Conservation (phyloP, 371 early-diverging fungal genomes). For the Zopfochytrium polystomum region DNA sequence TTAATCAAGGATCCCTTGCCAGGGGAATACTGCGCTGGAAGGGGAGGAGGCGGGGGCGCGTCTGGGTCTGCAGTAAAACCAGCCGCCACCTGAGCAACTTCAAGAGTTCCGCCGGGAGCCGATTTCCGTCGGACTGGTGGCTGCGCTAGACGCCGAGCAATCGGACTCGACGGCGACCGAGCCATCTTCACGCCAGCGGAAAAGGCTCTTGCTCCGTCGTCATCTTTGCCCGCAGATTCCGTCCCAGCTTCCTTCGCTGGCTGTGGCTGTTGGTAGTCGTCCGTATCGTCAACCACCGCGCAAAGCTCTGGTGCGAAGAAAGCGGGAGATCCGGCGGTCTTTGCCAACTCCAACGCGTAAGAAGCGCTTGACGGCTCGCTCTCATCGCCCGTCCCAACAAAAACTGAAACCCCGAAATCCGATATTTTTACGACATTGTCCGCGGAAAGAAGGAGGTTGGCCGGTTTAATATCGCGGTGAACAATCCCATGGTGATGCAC, state of each 20-base stretch:
- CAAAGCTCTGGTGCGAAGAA: conserved; percentile 98
- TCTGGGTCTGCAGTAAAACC: background rate
- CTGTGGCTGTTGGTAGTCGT: background rate
- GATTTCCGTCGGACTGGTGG: background rate
- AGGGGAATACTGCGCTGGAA: background rate
- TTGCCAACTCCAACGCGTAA: conserved; percentile 65
- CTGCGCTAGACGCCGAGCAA: background rate
- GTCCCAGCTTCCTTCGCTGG: background rate
- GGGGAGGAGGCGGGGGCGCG: background rate
- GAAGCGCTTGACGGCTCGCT: conserved; percentile 33
- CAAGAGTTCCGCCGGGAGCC: background rate
- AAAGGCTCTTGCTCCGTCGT: background rate
- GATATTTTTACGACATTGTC: conserved; percentile 84
- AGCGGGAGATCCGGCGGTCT: conserved; percentile 95
- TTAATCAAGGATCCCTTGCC: no score
- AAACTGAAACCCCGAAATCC: conserved; percentile 90
- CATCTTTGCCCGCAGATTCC: background rate
- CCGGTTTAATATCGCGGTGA: conserved; percentile 95
- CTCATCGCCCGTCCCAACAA: conserved; percentile 36
- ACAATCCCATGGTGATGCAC: conserved; percentile 91
- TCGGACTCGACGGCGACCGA: background rate
- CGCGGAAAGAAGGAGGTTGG: conserved; percentile 75
- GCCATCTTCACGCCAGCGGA: background rate
- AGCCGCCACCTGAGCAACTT: background rate
- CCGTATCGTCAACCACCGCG: conserved; percentile 58